A percentile compares a stretch with the other conserved stretches of the same genome.
Evolutionary conservation across 2,329 filamentous ascomycete genomes (phyloP).

Genomic region (Fusarium chlamydosporum): DNA sequence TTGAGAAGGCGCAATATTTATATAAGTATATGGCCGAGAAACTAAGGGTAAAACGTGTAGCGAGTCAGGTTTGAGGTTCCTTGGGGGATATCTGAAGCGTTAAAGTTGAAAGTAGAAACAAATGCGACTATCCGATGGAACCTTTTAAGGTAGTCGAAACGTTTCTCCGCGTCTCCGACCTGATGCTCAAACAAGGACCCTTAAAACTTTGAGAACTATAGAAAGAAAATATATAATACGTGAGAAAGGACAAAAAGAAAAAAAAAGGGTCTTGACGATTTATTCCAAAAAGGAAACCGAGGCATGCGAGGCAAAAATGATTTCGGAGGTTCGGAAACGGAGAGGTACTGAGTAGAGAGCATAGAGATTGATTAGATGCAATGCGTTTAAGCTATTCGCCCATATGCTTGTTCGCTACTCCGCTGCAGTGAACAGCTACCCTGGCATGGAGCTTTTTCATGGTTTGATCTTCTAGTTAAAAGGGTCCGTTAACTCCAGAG

Average conservation of each 20-base stretch:
- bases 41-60: slow-evolving; percentile 21
- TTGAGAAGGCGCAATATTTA: slow-evolving; percentile 5
- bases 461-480: slow-evolving; percentile 14
- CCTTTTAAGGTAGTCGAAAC: slow-evolving; percentile 16
- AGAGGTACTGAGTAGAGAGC: slow-evolving; percentile 1
- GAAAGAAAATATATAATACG: slow-evolving; percentile 1
- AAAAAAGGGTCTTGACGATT: slow-evolving; percentile 2
- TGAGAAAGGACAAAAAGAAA: too few relatives aligned
- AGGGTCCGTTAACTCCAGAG: slow-evolving; percentile 18
- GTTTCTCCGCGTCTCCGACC: slow-evolving; percentile 32
- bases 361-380: slow-evolving; percentile 47
- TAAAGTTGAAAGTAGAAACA: slow-evolving; percentile 32
- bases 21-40: slow-evolving; percentile 19
- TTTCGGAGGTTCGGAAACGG: slow-evolving; percentile 13
- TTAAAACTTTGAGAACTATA: neutral
- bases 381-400: slow-evolving; percentile 32
- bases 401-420: slow-evolving; percentile 31
- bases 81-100: slow-evolving; percentile 29
- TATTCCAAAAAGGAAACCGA: neutral
- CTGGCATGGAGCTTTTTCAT: slow-evolving; percentile 11
- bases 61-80: slow-evolving; percentile 29
- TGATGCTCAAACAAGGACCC: slow-evolving; percentile 24
- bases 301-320: slow-evolving; percentile 20
- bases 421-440: slow-evolving; percentile 19
- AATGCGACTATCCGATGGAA: slow-evolving; percentile 24